phyloP scores from a whole-genome alignment of 1,284 basidiomycete genomes.

The Ceratobasidium papillatum region DNA sequence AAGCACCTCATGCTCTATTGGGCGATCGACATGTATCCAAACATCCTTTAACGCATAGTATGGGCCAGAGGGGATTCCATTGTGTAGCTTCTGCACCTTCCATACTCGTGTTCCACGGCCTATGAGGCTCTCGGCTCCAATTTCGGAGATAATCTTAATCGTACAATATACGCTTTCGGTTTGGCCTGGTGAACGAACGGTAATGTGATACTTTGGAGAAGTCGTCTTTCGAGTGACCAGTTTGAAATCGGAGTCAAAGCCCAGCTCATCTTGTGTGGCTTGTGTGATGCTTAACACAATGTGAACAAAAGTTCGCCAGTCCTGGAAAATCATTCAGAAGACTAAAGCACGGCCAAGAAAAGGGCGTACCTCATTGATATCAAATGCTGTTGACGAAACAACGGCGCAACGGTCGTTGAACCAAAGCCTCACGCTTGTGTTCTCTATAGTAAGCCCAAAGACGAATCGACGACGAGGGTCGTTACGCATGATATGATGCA shows the following conservation, averaged over 20 bases:
- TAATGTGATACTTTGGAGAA: neutral
- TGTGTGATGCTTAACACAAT: neutral
- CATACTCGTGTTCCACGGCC: constrained; percentile 22
- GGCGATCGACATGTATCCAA: neutral
- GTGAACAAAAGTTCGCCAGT: neutral
- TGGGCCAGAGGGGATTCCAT: neutral
- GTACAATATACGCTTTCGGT: constrained; percentile 2
- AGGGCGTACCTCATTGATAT: constrained; percentile 4
- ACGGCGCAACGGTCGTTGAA: neutral
- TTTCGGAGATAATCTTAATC: neutral
- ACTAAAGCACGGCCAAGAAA: no score
- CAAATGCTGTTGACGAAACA: neutral
- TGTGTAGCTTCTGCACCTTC: neutral
- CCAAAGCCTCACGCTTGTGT: constrained; percentile 17
- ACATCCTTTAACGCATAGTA: constrained; percentile 4
- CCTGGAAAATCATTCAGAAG: neutral
- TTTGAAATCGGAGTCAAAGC: constrained; percentile 3
- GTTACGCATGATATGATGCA: constrained; percentile 42
- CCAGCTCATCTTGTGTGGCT: neutral
- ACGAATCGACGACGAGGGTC: constrained; percentile 43
- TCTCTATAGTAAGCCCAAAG: constrained; percentile 43
- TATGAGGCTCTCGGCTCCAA: neutral
- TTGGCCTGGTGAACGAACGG: neutral
- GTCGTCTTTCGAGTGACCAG: neutral
- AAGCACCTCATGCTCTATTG: neutral